Percentiles rank a stretch among this genome's conserved stretches.
Evolutionary conservation across 805 yeast genomes (phyloP).

Genomic region (Candida insectalens): DNA sequence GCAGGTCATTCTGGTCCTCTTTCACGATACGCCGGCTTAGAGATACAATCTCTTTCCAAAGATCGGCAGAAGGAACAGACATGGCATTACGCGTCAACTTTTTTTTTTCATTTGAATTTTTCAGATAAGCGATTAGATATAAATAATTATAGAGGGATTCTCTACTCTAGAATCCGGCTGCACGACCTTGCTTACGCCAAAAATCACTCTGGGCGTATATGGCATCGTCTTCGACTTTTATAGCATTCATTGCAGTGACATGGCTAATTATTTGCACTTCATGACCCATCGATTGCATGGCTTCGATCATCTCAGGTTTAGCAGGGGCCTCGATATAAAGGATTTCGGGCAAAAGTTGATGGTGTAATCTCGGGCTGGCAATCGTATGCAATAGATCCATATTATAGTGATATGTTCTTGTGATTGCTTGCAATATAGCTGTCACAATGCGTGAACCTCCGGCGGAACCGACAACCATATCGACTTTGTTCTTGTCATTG

Average conservation of each 20-base stretch:
- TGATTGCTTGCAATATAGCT: constrained; percentile 71
- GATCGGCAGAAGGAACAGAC: too few species aligned
- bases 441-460: constrained; percentile 89
- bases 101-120: too few species aligned
- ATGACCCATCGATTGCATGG: constrained; percentile 40
- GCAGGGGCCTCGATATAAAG: constrained; percentile 51
- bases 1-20: too few species aligned
- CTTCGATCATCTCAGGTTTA: constrained; percentile 27
- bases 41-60: too few species aligned
- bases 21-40: too few species aligned
- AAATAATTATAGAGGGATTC: too few species aligned
- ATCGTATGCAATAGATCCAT: constrained; percentile 57
- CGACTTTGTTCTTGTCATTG: constrained; percentile 34
- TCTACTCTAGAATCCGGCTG: constrained; percentile 66
- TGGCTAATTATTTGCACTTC: constrained; percentile 30
- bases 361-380: constrained; percentile 78
- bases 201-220: constrained; percentile 78
- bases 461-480: constrained; percentile 78
- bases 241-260: constrained; percentile 50
- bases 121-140: too few species aligned
- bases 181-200: constrained; percentile 80
- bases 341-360: constrained; percentile 73
- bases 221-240: constrained; percentile 27
- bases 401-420: constrained; percentile 50
- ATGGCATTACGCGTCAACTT: too few species aligned